phyloP scores from a whole-genome alignment of 257 asterid species.

The Hygrophila difformis region DNA sequence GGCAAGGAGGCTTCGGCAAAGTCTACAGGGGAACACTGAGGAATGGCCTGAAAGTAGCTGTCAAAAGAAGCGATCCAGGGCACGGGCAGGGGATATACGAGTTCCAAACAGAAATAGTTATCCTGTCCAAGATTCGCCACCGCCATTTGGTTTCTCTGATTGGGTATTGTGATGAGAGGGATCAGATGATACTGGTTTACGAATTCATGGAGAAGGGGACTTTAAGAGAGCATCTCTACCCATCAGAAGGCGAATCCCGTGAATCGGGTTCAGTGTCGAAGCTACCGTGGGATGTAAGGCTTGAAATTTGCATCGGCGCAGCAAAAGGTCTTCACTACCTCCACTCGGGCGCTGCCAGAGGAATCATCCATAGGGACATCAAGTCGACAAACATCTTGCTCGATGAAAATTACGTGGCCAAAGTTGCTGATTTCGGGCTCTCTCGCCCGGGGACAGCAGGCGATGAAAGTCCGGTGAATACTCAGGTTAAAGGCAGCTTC shows the following conservation, averaged over 20 bases:
- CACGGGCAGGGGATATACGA: slow-evolving; percentile 43
- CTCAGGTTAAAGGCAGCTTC: slow-evolving; percentile 51
- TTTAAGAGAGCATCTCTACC: slow-evolving; percentile 45
- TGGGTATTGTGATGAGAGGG: slow-evolving; percentile 46
- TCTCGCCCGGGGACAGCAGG: slow-evolving; percentile 27
- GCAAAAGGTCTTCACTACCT: slow-evolving; percentile 48
- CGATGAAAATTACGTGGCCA: slow-evolving; percentile 45
- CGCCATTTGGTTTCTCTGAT: slow-evolving; percentile 52
- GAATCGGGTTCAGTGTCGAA: neutral
- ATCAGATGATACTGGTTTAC: slow-evolving; percentile 51
- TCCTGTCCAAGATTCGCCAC: slow-evolving; percentile 48
- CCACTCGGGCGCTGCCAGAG: slow-evolving; percentile 32
- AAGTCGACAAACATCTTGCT: slow-evolving; percentile 61
- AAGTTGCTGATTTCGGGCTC: slow-evolving; percentile 61
- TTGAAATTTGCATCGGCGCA: slow-evolving; percentile 43
- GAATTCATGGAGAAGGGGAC: slow-evolving; percentile 66
- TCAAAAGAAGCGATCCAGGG: slow-evolving; percentile 54
- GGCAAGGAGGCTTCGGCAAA: slow-evolving; percentile 63
- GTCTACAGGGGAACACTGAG: slow-evolving; percentile 43
- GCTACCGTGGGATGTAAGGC: slow-evolving; percentile 46
- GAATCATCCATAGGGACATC: slow-evolving; percentile 51
- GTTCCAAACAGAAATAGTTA: slow-evolving; percentile 45
- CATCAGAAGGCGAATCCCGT: slow-evolving; percentile 2
- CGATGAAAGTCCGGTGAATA: slow-evolving; percentile 36
- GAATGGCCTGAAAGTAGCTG: slow-evolving; percentile 46